These are phyloP conservation scores for Thielaviopsis populi DNA, from an alignment of 2,329 filamentous ascomycete genomes.

Conservation along the genomic window DNA sequence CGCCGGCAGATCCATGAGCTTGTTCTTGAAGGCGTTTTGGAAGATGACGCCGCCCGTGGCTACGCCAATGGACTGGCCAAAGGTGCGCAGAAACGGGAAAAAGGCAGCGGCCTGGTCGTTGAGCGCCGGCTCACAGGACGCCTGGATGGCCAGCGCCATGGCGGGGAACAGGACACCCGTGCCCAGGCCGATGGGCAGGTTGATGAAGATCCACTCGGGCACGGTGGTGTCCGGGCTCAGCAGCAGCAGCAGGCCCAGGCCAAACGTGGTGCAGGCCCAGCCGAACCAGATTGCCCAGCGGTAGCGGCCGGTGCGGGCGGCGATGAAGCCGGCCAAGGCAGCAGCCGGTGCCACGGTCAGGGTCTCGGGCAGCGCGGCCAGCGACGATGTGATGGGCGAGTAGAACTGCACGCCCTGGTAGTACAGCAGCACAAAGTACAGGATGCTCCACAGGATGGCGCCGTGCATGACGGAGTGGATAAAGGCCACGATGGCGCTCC, in stretches of 20 bases:
- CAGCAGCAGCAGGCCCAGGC: constrained; percentile 39
- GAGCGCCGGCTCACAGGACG: constrained; percentile 32
- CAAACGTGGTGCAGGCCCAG: constrained; percentile 44
- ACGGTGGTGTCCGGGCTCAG: constrained; percentile 35
- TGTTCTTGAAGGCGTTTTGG: constrained; percentile 45
- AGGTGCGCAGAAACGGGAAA: constrained; percentile 40
- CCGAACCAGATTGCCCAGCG: constrained; percentile 45
- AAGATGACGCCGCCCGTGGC: constrained; percentile 47
- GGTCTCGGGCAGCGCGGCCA: constrained; percentile 43
- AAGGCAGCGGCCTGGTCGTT: constrained; percentile 46
- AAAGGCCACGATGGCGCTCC: constrained; percentile 34
- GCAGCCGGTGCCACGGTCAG: constrained; percentile 49
- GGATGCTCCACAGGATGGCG: constrained; percentile 36
- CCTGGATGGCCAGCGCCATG: constrained; percentile 50
- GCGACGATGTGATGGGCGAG: constrained; percentile 37
- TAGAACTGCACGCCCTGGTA: constrained; percentile 39
- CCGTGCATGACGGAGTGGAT: constrained; percentile 43
- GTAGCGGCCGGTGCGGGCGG: constrained; percentile 42
- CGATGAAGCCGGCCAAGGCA: constrained; percentile 38
- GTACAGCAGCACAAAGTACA: constrained; percentile 39
- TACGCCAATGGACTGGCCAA: constrained; percentile 22
- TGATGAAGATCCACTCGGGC: constrained; percentile 44
- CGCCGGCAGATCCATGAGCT: constrained; percentile 33
- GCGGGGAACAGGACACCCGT: constrained; percentile 50
- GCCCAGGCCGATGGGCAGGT: constrained; percentile 43